These are phyloP conservation scores for Rubroboletus satanas DNA, from an alignment of 768 basidiomycete genomes.

Conservation along the genomic window DNA sequence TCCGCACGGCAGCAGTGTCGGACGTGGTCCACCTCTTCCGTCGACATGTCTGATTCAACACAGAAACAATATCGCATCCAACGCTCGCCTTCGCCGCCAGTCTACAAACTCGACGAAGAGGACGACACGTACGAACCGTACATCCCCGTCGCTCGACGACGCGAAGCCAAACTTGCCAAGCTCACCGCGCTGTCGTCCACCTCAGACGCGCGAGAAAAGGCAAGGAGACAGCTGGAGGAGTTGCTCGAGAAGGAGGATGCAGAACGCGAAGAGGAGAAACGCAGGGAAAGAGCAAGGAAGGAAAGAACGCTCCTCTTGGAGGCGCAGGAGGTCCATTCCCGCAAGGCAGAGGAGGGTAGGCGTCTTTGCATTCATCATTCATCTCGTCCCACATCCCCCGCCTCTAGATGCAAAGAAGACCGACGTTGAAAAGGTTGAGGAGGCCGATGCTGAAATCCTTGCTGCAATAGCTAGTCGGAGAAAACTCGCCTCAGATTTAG, in stretches of 20 bases:
- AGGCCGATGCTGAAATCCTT: constrained; percentile 86
- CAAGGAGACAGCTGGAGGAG: constrained; percentile 51
- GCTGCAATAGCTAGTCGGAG: constrained; percentile 87
- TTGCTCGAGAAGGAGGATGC: constrained; percentile 61
- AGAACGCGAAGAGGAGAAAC: constrained; percentile 73
- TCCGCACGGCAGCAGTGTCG: not conserved
- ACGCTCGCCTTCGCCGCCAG: constrained; percentile 55
- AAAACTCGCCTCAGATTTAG: constrained; percentile 89
- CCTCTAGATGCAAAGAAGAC: constrained; percentile 79
- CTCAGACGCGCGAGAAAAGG: constrained; percentile 46
- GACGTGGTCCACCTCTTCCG: not conserved
- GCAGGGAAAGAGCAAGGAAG: constrained; percentile 70
- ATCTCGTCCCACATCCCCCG: constrained; percentile 14
- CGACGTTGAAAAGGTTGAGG: constrained; percentile 78
- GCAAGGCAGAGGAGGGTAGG: constrained; percentile 77
- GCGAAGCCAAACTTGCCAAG: constrained; percentile 75
- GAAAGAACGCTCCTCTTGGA: constrained; percentile 87
- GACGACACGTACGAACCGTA: constrained; percentile 75
- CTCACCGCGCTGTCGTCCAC: constrained; percentile 60
- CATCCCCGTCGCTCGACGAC: constrained; percentile 80
- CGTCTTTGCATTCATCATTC: not conserved
- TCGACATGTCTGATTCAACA: constrained; percentile 29
- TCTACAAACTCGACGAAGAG: constrained; percentile 60
- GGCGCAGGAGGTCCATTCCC: constrained; percentile 90
- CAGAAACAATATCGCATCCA: constrained; percentile 50